A percentile compares a stretch with the other conserved stretches of the same genome.
These are phyloP conservation scores for Alternaria hordeiaustralica DNA, from an alignment of 2,329 filamentous ascomycete genomes.

Conservation along the genomic window DNA sequence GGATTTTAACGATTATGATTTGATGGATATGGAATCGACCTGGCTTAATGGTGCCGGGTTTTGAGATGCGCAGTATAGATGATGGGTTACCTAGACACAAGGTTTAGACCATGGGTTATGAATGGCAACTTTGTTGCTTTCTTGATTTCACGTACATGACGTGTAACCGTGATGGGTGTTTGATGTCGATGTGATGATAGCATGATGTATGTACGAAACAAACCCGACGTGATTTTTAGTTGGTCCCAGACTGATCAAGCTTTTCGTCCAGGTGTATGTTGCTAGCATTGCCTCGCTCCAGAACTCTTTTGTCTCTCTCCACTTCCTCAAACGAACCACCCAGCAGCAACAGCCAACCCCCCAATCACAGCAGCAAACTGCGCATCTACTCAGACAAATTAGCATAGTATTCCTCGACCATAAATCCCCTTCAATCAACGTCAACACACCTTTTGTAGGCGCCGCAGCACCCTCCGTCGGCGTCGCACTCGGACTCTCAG, in stretches of 20 bases:
- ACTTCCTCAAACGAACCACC: background rate
- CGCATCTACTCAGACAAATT: background rate
- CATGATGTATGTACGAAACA: background rate
- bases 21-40: background rate
- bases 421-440: background rate
- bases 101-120: constrained; percentile 1
- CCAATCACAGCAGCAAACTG: background rate
- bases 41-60: background rate
- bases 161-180: background rate
- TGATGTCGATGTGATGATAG: background rate
- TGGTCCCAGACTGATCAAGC: background rate
- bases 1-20: background rate
- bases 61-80: background rate
- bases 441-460: background rate
- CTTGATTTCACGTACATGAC: background rate
- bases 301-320: background rate
- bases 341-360: background rate
- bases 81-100: constrained; percentile 1
- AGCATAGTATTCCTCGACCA: background rate
- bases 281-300: background rate
- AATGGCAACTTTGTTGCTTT: background rate
- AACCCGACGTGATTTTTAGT: background rate
- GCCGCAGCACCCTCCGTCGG: background rate
- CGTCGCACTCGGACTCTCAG: background rate
- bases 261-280: background rate